phyloP scores from a whole-genome alignment of 1,139 yeast species.

The Wickerhamomyces sp. region DNA sequence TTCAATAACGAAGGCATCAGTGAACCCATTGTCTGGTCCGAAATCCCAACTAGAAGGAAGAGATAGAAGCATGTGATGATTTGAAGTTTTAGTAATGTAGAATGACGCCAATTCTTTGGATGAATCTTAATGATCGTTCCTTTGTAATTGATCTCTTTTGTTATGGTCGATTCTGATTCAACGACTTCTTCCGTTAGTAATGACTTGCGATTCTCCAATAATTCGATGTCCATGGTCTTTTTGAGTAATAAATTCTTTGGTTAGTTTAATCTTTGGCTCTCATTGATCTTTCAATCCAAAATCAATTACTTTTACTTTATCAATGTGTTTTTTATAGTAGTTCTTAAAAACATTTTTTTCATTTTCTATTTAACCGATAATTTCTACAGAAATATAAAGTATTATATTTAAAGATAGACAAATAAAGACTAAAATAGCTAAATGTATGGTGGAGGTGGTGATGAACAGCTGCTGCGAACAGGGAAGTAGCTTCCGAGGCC shows the following conservation, averaged over 20 bases:
- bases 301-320: too few relatives aligned
- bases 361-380: too few relatives aligned
- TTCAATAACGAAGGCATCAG: conserved; percentile 45
- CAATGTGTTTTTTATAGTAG: too few relatives aligned
- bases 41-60: conserved; percentile 46
- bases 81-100: conserved; percentile 36
- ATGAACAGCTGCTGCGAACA: conserved; percentile 13
- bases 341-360: too few relatives aligned
- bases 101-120: conserved; percentile 38
- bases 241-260: too few relatives aligned
- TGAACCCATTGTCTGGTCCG: conserved; percentile 56
- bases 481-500: conserved; percentile 14
- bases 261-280: too few relatives aligned
- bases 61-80: conserved; percentile 35
- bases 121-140: conserved; percentile 32
- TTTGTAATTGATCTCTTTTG: conserved; percentile 24
- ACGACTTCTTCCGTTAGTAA: not conserved
- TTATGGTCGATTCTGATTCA: too few relatives aligned
- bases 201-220: not conserved
- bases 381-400: too few relatives aligned
- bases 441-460: conserved; percentile 23
- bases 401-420: not conserved
- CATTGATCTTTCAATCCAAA: too few relatives aligned
- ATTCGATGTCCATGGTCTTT: too few relatives aligned
- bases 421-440: not conserved